Conservation (phyloP, 306 rosid species). For the Aeschynomene evenia region DNA sequence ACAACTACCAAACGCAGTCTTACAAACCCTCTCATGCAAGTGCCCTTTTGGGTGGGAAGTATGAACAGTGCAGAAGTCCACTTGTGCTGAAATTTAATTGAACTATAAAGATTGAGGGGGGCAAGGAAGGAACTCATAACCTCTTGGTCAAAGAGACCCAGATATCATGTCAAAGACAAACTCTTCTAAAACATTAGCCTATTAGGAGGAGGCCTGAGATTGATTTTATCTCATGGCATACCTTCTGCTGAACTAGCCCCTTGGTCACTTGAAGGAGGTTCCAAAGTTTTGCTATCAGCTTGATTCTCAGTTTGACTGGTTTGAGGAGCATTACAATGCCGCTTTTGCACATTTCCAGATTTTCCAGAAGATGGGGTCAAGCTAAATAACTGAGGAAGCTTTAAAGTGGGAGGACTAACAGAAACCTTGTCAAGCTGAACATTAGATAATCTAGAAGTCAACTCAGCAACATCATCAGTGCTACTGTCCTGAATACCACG, state of each 20-base stretch:
- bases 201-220: not conserved
- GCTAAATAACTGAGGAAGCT: slow-evolving; percentile 95
- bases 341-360: slow-evolving; percentile 73
- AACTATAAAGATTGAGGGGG: slow-evolving; percentile 12
- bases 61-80: not conserved
- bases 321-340: slow-evolving; percentile 60
- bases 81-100: slow-evolving; percentile 15
- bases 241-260: slow-evolving; percentile 68
- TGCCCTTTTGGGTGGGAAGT: not conserved
- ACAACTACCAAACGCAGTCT: no score
- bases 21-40: slow-evolving; percentile 22
- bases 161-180: slow-evolving; percentile 15
- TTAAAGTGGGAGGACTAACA: slow-evolving; percentile 79
- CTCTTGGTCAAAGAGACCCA: slow-evolving; percentile 2
- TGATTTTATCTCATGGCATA: slow-evolving; percentile 29
- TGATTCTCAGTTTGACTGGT: slow-evolving; percentile 60
- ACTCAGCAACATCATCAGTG: slow-evolving; percentile 70
- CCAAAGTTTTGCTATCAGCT: slow-evolving; percentile 65
- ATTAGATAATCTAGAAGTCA: slow-evolving; percentile 68
- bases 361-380: slow-evolving; percentile 92
- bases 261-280: slow-evolving; percentile 57
- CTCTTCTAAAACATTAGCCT: not conserved
- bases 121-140: not conserved
- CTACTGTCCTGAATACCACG: slow-evolving; percentile 58
- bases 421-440: slow-evolving; percentile 85